Percentiles rank a stretch among this genome's conserved stretches.
phyloP scores from a whole-genome alignment of 2,329 filamentous ascomycete genomes.

The Colletotrichum caudatum region DNA sequence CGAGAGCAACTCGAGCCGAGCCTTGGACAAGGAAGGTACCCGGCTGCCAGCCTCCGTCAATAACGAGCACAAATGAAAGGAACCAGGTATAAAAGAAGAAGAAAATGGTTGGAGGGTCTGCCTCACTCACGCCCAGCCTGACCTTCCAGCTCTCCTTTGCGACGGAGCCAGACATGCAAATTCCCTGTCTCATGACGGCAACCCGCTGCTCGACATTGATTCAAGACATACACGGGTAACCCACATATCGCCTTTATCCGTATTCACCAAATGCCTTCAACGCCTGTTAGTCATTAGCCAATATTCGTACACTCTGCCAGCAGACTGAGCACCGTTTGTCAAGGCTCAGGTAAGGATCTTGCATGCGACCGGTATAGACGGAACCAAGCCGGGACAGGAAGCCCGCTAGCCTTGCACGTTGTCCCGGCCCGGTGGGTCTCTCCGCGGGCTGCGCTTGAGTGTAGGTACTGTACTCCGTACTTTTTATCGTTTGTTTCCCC shows the following conservation, averaged over 20 bases:
- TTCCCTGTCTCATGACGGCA: background rate
- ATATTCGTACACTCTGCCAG: background rate
- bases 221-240: background rate
- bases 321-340: background rate
- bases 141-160: background rate
- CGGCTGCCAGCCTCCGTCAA: background rate
- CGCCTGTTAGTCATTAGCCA: background rate
- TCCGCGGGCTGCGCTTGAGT: background rate
- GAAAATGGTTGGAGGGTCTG: background rate
- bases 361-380: conserved; percentile 1
- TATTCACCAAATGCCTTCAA: conserved; percentile 1
- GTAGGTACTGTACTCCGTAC: no score
- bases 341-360: background rate
- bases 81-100: background rate
- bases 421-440: conserved; percentile 4
- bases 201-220: background rate
- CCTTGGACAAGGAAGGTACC: background rate
- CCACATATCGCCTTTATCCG: background rate
- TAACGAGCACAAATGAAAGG: background rate
- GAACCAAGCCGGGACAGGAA: conserved; percentile 35
- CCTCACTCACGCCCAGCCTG: background rate
- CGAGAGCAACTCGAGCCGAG: conserved; percentile 1
- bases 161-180: background rate
- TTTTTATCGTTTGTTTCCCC: background rate
- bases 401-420: conserved; percentile 21